Base-by-base conservation (phyloP, 306 rosid genomes). In the Cicer judaicum region DNA sequence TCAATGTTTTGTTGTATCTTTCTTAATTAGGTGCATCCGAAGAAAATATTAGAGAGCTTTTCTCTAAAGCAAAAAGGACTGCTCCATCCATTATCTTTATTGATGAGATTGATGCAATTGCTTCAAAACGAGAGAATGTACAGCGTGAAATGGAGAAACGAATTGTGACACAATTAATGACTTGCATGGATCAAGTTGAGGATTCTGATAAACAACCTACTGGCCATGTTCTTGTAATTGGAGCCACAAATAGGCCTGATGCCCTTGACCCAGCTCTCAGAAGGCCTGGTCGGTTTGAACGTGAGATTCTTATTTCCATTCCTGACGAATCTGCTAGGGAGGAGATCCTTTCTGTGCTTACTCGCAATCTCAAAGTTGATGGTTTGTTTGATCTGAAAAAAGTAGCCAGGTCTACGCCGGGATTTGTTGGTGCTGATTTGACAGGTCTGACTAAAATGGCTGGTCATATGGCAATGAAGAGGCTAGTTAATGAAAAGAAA, bases 381-480 rank as follows among this genome's bases (percentile, higher is more conserved):
- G 95, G 97, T 48, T 83, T 90, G 9, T 81, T 93, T 78, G 93
- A 93, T 79, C 86, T 90, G 76, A 72, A 7, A 2, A 83, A 87
- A 72, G 82, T 93, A 80, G 98, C 98, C 21, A 83, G 89, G 86
- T 79, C 94, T 2, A 90, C 96, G 0, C 82, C 96, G 75, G 98
- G 97, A 67, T 93, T 83, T 86, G 98, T 93, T 76, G 98, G 93
- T 60, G 98, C 95, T 70, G 98, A 93, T 81, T 86, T 93, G 84
- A 75, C 71, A 41, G 92, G 89, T 44, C 74, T 93, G 61, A 93
- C 82, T 10, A 73, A 85, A 82, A 86, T 83, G 78, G 98, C 95
- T 2, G 92, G 91, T 73, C 83, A 86, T 49, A 79, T 18, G 70
- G 91, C 98, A 39, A 75, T 89, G 88, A 86, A 86, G 72, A 84